Percentiles rank a stretch among this genome's conserved stretches.
Conservation (phyloP, 352 stramenopile genomes). For the Thalassiosira pacifica region DNA sequence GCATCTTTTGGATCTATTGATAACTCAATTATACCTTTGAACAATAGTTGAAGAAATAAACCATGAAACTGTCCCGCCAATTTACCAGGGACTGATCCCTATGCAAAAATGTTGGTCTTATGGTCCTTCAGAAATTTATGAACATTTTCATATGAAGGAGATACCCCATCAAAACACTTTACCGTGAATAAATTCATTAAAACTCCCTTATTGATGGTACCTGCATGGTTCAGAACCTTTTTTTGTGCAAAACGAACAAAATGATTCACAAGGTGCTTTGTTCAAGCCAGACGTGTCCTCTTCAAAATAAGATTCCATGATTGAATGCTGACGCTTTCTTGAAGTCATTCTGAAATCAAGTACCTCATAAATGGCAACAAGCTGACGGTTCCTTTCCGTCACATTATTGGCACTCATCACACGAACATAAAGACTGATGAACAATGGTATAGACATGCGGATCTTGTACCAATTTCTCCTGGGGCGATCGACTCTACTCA, state of each 20-base stretch:
- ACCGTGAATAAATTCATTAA: not conserved
- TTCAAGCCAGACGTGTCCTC: not conserved
- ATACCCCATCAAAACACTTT: no score
- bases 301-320: not conserved
- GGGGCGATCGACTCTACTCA: slow-evolving; percentile 54
- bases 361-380: not conserved
- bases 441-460: not conserved
- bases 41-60: no score
- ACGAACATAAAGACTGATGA: slow-evolving; percentile 5
- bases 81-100: not conserved
- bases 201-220: not conserved
- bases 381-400: not conserved
- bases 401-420: not conserved
- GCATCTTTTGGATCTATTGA: no score
- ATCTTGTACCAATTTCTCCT: not conserved
- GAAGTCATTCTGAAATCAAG: not conserved
- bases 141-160: no score
- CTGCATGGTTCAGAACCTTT: not conserved
- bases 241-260: not conserved
- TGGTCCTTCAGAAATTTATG: not conserved
- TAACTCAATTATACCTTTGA: no score
- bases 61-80: no score
- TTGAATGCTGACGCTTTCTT: not conserved
- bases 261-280: not conserved
- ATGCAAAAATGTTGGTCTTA: not conserved